A percentile compares a stretch with the other conserved stretches of the same genome.
Conservation (phyloP, 2,329 filamentous ascomycete species). For the Aureobasidium leucospermi region DNA sequence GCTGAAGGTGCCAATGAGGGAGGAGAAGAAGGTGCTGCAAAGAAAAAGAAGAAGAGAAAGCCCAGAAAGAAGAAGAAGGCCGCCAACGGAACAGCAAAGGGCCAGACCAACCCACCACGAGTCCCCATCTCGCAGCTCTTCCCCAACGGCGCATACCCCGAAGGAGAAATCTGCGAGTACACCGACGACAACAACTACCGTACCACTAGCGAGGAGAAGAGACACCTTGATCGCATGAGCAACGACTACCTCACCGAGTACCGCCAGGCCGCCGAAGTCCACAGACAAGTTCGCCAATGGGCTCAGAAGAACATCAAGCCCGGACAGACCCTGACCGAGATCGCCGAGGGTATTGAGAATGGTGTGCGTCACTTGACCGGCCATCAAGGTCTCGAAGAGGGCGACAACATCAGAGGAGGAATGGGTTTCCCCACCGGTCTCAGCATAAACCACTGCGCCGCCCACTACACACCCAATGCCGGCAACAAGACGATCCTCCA, state of each 20-base stretch:
- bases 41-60: conserved; percentile 42
- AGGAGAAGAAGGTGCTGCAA: conserved; percentile 27
- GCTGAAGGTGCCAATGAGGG: conserved; percentile 30
- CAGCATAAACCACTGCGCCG: conserved; percentile 46
- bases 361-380: conserved; percentile 44
- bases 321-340: conserved; percentile 40
- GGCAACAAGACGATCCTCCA: conserved; percentile 62
- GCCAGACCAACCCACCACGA: conserved; percentile 42
- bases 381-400: conserved; percentile 45
- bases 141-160: conserved; percentile 36
- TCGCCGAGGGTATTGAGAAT: conserved; percentile 49
- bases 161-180: conserved; percentile 41
- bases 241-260: conserved; percentile 46
- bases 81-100: conserved; percentile 25
- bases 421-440: conserved; percentile 52
- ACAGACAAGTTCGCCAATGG: conserved; percentile 48
- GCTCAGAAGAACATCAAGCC: conserved; percentile 44
- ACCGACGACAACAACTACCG: conserved; percentile 38
- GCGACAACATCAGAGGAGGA: conserved; percentile 44
- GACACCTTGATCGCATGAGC: conserved; percentile 39
- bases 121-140: conserved; percentile 41
- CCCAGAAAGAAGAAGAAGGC: conserved; percentile 35
- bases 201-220: conserved; percentile 41
- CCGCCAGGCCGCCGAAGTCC: conserved; percentile 50
- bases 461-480: conserved; percentile 52